Evolutionary conservation across 495 filamentous ascomycete species (phyloP), one percentile per base, ranked within the genome.

Genomic region (Xylaria sp.): DNA sequence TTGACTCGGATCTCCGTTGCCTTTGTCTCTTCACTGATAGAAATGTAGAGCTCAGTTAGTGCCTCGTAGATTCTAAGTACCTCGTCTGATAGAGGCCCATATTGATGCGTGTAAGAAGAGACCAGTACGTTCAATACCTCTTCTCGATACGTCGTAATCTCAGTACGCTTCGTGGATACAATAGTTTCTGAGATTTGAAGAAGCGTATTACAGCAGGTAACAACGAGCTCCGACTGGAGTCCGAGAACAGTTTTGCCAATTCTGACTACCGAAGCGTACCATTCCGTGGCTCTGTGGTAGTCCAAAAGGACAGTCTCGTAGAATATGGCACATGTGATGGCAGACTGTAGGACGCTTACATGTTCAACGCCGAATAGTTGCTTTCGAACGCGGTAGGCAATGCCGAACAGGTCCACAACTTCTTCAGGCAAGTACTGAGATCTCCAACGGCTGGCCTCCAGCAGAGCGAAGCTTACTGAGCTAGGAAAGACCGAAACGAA

Each of bases 101-200:
- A 67, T 31, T 67, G 64, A 35, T 67, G 48, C 5, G 64, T 67
- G 46, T 67, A 67, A 31, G 64, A 67, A 40, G 46, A 55, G 5
- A 67, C 15, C 5, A 67, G 33, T 12, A 67, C 64, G 2, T 26
- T 33, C n/a, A 67, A 29, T 40, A 67, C n/a, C 35, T 67, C 64
- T 55, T 67, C 64, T 14, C 64, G 44, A 11, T 67, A 67, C n/a
- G 64, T 67, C 64, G 43, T 67, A n/a, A 67, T 43, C 31, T 37
- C 33, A 11, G 46, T 67, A 9, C 64, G 64, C 48, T 24, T 55
- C n/a, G 26, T 67, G n/a, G 64, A 53, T 3, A 67, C 24, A 26
- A 67, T 19, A 4, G 46, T 67, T 48, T 67, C 48, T 2, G 64
- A 67, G 6, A 67, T 67, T 15, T 55, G 64, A n/a, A 67, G 64